Evolutionary conservation across 805 yeast species (phyloP).

Genomic region (Sungouiozyma ichnusensis): DNA sequence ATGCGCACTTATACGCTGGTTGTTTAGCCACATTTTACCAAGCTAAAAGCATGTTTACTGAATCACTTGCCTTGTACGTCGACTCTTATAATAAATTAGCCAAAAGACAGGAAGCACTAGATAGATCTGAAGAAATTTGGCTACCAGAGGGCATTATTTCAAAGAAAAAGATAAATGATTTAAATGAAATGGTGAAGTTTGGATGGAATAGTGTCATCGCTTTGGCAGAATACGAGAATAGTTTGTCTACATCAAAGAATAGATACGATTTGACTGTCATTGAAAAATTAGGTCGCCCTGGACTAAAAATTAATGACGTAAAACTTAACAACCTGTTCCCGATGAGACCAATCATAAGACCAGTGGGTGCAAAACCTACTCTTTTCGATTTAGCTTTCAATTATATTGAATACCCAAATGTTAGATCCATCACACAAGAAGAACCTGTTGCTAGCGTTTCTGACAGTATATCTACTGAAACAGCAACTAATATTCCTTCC

Average conservation of each 20-base stretch:
- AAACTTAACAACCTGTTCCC: slow-evolving; percentile 21
- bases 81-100: slow-evolving; percentile 17
- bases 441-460: background rate
- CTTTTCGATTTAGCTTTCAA: slow-evolving; percentile 85
- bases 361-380: slow-evolving; percentile 77
- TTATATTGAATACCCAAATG: slow-evolving; percentile 46
- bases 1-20: slow-evolving; percentile 14
- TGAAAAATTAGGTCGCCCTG: slow-evolving; percentile 27
- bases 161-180: slow-evolving; percentile 36
- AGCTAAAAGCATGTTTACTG: slow-evolving; percentile 19
- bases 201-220: slow-evolving; percentile 25
- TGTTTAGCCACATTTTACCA: slow-evolving; percentile 24
- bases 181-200: slow-evolving; percentile 36
- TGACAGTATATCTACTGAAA: slow-evolving; percentile 2
- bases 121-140: slow-evolving; percentile 6
- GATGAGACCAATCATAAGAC: slow-evolving; percentile 35
- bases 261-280: slow-evolving; percentile 26
- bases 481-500: slow-evolving; percentile 20
- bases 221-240: slow-evolving; percentile 28
- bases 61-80: slow-evolving; percentile 23
- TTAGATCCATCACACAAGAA: background rate
- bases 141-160: slow-evolving; percentile 18
- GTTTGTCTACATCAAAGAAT: slow-evolving; percentile 5
- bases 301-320: slow-evolving; percentile 6
- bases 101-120: slow-evolving; percentile 5